Conservation (phyloP, 2,329 filamentous ascomycete species). For the Aspergillus sojae region DNA sequence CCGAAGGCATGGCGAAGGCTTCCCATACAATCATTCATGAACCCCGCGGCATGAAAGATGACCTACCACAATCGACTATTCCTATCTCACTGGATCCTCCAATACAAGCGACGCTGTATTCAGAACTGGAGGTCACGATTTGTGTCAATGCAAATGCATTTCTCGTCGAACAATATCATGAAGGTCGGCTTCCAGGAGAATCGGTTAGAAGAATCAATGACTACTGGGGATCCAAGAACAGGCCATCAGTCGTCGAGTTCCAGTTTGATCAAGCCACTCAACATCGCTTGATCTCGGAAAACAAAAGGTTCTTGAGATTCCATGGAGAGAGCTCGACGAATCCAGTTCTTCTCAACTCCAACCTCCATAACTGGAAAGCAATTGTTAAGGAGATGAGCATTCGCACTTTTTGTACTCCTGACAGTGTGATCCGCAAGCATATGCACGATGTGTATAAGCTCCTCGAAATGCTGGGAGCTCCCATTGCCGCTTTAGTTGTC, state of each 20-base stretch:
- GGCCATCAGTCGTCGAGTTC: constrained; percentile 54
- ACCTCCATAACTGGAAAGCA: constrained; percentile 53
- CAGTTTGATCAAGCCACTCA: constrained; percentile 57
- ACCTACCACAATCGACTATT: constrained; percentile 27
- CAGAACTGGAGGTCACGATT: constrained; percentile 51
- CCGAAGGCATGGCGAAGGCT: constrained; percentile 30
- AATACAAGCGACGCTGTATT: constrained; percentile 48
- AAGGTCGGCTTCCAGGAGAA: constrained; percentile 41
- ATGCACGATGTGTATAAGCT: constrained; percentile 53
- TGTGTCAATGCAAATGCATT: constrained; percentile 49
- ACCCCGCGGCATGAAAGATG: constrained; percentile 15
- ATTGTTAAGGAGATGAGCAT: constrained; percentile 51
- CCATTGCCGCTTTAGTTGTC: constrained; percentile 38
- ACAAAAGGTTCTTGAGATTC: constrained; percentile 51
- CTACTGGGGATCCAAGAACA: constrained; percentile 50
- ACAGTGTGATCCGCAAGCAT: constrained; percentile 53
- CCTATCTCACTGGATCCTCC: constrained; percentile 44
- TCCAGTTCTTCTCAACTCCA: constrained; percentile 46
- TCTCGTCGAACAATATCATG: constrained; percentile 45
- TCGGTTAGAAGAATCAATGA: constrained; percentile 43
- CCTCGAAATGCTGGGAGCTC: constrained; percentile 53
- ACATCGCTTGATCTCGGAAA: constrained; percentile 49
- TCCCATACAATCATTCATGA: constrained; percentile 16
- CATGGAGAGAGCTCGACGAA: constrained; percentile 46
- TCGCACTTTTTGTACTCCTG: constrained; percentile 54